phyloP scores from a whole-genome alignment of 805 yeast species.

The Starmera pachycereana region DNA sequence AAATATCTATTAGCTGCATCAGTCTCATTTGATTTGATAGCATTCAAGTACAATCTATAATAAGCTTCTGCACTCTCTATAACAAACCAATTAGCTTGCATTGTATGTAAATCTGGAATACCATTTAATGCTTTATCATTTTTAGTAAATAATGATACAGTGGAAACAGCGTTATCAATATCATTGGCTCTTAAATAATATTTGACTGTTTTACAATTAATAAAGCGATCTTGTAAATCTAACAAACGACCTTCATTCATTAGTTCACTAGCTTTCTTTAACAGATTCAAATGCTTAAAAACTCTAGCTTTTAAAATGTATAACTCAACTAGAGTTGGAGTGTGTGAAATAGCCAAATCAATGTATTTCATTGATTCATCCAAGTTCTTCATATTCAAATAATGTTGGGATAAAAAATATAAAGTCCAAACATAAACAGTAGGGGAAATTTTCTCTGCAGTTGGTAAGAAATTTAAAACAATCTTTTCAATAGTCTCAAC shows the following conservation, averaged over 20 bases:
- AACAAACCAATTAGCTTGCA: slow-evolving; percentile 91
- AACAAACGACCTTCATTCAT: slow-evolving; percentile 64
- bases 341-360: slow-evolving; percentile 53
- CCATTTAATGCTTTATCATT: slow-evolving; percentile 80
- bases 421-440: slow-evolving; percentile 50
- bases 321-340: slow-evolving; percentile 81
- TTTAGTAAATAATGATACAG: slow-evolving; percentile 73
- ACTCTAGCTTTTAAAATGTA: slow-evolving; percentile 75
- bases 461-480: slow-evolving; percentile 36
- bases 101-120: slow-evolving; percentile 70
- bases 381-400: slow-evolving; percentile 43
- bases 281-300: slow-evolving; percentile 58
- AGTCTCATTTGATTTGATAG: slow-evolving; percentile 13
- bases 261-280: slow-evolving; percentile 48
- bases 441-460: slow-evolving; percentile 23
- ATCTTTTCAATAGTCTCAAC: slow-evolving; percentile 36
- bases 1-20: slow-evolving; percentile 31
- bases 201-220: slow-evolving; percentile 81
- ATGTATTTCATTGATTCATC: slow-evolving; percentile 44
- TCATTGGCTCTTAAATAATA: slow-evolving; percentile 70
- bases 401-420: slow-evolving; percentile 74
- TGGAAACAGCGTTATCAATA: slow-evolving; percentile 62
- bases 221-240: slow-evolving; percentile 85
- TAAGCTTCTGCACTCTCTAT: slow-evolving; percentile 80
- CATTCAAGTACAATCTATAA: slow-evolving; percentile 40